These are phyloP conservation scores for Colletotrichum orchidophilum DNA, from an alignment of 2,329 filamentous ascomycete genomes.

Conservation along the genomic window DNA sequence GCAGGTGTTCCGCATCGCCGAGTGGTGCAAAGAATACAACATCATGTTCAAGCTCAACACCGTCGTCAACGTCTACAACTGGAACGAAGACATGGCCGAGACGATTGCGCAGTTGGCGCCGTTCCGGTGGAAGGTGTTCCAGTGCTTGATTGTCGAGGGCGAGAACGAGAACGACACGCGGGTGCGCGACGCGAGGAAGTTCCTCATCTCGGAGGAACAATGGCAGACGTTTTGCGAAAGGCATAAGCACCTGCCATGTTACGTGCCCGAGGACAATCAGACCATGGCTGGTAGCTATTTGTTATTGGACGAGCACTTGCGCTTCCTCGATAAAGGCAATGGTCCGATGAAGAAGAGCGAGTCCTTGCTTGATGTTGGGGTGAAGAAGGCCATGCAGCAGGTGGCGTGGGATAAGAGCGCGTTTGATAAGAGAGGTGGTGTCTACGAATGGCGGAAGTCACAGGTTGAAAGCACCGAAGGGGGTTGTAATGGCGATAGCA, in stretches of 20 bases:
- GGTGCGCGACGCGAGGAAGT: constrained; percentile 51
- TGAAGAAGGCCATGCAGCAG: constrained; percentile 52
- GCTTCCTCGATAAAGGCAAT: constrained; percentile 57
- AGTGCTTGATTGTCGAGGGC: constrained; percentile 60
- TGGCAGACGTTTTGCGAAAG: constrained; percentile 55
- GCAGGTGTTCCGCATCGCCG: constrained; percentile 52
- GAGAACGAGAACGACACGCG: constrained; percentile 59
- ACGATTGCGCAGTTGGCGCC: constrained; percentile 51
- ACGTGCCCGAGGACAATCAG: constrained; percentile 59
- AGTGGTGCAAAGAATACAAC: constrained; percentile 55
- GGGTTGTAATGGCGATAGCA: not conserved
- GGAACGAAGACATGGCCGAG: constrained; percentile 57
- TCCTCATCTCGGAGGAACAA: constrained; percentile 57
- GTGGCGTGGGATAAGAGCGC: constrained; percentile 56
- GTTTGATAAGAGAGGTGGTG: constrained; percentile 54
- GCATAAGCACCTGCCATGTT: constrained; percentile 51
- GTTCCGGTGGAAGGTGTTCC: constrained; percentile 66
- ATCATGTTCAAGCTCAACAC: constrained; percentile 69
- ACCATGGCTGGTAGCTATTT: constrained; percentile 62
- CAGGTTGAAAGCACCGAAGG: not conserved
- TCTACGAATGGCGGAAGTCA: constrained; percentile 57
- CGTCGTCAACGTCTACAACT: constrained; percentile 59
- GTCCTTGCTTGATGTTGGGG: constrained; percentile 57
- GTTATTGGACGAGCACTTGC: constrained; percentile 60
- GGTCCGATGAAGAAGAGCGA: constrained; percentile 42